Evolutionary conservation across 2,329 filamentous ascomycete species (phyloP).

Genomic region (Ilyonectria sp.): DNA sequence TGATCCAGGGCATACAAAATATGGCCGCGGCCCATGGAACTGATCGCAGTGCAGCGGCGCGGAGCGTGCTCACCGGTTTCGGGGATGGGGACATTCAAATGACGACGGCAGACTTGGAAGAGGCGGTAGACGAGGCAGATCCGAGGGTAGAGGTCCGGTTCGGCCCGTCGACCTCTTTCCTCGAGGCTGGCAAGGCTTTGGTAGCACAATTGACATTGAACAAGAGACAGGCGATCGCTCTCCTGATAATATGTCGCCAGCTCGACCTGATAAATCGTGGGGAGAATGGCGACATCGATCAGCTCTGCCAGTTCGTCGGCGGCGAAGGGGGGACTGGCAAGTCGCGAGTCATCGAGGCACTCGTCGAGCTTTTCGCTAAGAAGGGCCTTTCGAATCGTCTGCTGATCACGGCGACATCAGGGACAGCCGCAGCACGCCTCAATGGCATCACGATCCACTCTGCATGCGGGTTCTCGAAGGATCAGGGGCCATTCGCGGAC

Average conservation of each 20-base stretch:
- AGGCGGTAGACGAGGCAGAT: neutral
- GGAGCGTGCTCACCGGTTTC: slow-evolving; percentile 12
- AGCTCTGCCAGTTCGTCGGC: slow-evolving; percentile 31
- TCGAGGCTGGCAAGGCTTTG: neutral
- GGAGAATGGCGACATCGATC: neutral
- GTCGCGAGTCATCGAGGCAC: slow-evolving; percentile 25
- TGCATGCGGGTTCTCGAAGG: too few species aligned
- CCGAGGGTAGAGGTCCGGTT: neutral
- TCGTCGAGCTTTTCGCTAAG: slow-evolving; percentile 18
- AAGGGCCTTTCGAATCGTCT: slow-evolving; percentile 13
- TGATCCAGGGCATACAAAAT: slow-evolving; percentile 36
- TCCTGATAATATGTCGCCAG: slow-evolving; percentile 22
- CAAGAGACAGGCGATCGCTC: slow-evolving; percentile 17
- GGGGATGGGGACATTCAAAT: slow-evolving; percentile 9
- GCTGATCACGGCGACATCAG: slow-evolving; percentile 25
- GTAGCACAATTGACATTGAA: slow-evolving; percentile 2
- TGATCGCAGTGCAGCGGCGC: slow-evolving; percentile 16
- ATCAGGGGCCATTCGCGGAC: too few species aligned
- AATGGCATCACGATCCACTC: too few species aligned
- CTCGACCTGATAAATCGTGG: slow-evolving; percentile 9
- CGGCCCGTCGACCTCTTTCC: neutral
- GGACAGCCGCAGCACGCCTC: too few species aligned
- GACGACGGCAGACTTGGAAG: neutral
- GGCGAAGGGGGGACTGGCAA: slow-evolving; percentile 32
- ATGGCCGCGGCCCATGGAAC: slow-evolving; percentile 47